A percentile compares a stretch with the other conserved stretches of the same genome.
These are phyloP conservation scores for Aureoboletus auriporus DNA, from an alignment of 768 basidiomycete genomes.

Conservation along the genomic window DNA sequence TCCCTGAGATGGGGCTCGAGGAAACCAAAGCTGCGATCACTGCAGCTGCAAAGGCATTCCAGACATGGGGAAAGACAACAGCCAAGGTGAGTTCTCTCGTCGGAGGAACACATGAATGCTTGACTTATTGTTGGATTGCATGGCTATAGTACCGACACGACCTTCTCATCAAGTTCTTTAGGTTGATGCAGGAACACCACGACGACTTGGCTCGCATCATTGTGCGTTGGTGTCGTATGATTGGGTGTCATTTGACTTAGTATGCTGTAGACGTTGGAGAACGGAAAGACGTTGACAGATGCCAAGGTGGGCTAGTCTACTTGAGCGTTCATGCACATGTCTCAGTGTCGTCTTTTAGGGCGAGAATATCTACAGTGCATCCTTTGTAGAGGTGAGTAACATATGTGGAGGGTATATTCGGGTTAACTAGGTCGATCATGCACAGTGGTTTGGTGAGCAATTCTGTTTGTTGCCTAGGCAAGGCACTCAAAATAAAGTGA, in stretches of 20 bases:
- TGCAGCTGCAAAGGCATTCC: conserved; percentile 77
- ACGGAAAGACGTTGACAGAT: conserved; percentile 87
- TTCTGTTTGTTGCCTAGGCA: not conserved
- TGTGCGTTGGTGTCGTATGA: conserved; percentile 39
- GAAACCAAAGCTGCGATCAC: conserved; percentile 85
- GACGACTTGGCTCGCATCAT: conserved; percentile 89
- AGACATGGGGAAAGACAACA: conserved; percentile 82
- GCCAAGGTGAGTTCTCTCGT: conserved; percentile 56
- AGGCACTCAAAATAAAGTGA: conserved; percentile 1
- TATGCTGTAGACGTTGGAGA: conserved; percentile 75
- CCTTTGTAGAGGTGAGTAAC: conserved; percentile 68
- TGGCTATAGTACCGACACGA: conserved; percentile 68
- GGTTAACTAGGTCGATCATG: conserved; percentile 2
- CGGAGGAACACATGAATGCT: not conserved
- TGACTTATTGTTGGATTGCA: not conserved
- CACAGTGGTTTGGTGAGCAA: conserved; percentile 73
- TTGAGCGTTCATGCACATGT: not conserved
- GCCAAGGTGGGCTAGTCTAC: conserved; percentile 51
- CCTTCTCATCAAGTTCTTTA: conserved; percentile 73
- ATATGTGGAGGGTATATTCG: not conserved
- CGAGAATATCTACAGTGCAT: conserved; percentile 82
- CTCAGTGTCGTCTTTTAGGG: conserved; percentile 39
- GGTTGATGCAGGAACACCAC: conserved; percentile 74
- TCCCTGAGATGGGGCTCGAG: conserved; percentile 84
- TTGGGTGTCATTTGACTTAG: conserved; percentile 6